phyloP scores from a whole-genome alignment of 1,284 basidiomycete genomes.

The Flammula alnicola region DNA sequence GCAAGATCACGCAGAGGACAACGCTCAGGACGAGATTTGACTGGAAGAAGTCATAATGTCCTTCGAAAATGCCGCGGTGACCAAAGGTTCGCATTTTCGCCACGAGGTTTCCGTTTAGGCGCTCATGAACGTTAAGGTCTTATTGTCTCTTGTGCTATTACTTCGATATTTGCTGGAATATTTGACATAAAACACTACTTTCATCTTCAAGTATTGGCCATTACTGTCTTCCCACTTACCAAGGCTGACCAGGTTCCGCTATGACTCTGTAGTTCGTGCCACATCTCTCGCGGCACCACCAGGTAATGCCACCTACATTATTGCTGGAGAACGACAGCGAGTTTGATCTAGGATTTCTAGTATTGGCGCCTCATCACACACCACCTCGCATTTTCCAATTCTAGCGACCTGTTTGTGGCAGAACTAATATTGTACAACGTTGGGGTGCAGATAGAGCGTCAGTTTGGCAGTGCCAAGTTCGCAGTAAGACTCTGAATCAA shows the following conservation, averaged over 20 bases:
- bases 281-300: slow-evolving; percentile 72
- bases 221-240: slow-evolving; percentile 7
- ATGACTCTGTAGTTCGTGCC: slow-evolving; percentile 56
- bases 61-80: slow-evolving; percentile 78
- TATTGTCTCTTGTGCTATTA: slow-evolving; percentile 72
- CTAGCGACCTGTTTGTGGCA: slow-evolving; percentile 82
- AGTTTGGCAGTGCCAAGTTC: slow-evolving; percentile 87
- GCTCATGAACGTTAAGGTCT: slow-evolving; percentile 55
- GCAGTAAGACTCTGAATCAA: slow-evolving; percentile 68
- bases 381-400: slow-evolving; percentile 82
- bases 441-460: slow-evolving; percentile 78
- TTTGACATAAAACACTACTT: slow-evolving; percentile 89
- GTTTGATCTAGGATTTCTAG: slow-evolving; percentile 45
- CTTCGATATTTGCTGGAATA: slow-evolving; percentile 74
- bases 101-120: background rate
- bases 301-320: slow-evolving; percentile 44
- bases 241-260: slow-evolving; percentile 12
- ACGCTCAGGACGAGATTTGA: too few species aligned
- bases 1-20: too few species aligned
- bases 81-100: slow-evolving; percentile 60
- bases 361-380: slow-evolving; percentile 85
- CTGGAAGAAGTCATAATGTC: slow-evolving; percentile 56
- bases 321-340: slow-evolving; percentile 19
- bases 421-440: slow-evolving; percentile 79
- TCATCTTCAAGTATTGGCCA: slow-evolving; percentile 69